Percentiles rank a stretch among this genome's conserved stretches.
phyloP scores from a whole-genome alignment of 2,329 filamentous ascomycete genomes.

The Aureobasidium sp. region DNA sequence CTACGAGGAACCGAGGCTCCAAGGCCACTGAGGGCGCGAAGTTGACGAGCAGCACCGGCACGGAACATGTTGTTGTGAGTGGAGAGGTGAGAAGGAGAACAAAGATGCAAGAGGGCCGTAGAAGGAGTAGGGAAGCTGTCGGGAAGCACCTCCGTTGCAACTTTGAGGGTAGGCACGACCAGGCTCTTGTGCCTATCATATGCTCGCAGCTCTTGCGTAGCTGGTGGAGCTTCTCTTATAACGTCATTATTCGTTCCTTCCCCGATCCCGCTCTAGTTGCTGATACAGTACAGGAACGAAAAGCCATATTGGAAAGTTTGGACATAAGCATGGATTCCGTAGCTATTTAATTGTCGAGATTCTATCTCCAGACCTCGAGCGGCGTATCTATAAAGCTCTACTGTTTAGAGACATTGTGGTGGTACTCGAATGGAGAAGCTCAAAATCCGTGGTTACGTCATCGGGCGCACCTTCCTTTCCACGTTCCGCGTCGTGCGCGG shows the following conservation, averaged over 20 bases:
- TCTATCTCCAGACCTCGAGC: not conserved
- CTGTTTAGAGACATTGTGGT: not conserved
- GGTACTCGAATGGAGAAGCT: not conserved
- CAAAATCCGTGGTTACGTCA: not conserved
- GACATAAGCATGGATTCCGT: not conserved
- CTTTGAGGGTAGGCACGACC: not conserved
- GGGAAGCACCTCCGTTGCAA: not conserved
- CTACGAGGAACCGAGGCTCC: constrained; percentile 13
- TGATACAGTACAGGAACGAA: not conserved
- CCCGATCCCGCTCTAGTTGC: not conserved
- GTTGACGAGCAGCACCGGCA: constrained; percentile 34
- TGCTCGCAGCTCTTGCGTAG: not conserved
- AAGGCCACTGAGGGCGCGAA: constrained; percentile 29
- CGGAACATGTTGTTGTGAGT: constrained; percentile 32
- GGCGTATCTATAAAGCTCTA: not conserved
- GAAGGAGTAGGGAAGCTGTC: not conserved
- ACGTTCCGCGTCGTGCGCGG: constrained; percentile 2
- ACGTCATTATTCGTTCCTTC: not conserved
- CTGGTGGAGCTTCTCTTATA: not conserved
- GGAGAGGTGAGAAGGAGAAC: not conserved
- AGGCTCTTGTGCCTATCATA: not conserved
- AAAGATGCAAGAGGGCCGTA: not conserved
- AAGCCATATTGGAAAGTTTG: too few species aligned
- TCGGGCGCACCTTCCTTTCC: not conserved
- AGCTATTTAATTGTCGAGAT: not conserved